These are phyloP conservation scores for Zygosaccharomyces pseudobailii DNA, from an alignment of 1,139 yeast genomes.

Conservation along the genomic window DNA sequence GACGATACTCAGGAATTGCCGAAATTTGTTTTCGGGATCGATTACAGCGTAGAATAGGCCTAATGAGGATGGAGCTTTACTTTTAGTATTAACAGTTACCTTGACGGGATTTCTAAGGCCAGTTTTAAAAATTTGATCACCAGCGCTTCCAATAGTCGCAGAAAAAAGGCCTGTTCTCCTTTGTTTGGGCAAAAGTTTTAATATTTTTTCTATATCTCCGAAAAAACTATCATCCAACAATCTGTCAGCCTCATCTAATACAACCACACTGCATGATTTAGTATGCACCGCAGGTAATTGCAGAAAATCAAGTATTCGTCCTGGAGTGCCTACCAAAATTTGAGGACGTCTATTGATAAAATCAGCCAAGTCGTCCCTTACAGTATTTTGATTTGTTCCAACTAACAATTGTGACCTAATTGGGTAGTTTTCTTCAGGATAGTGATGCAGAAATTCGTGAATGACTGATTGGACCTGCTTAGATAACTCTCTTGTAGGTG, in stretches of 20 bases:
- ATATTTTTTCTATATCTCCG: conserved; percentile 59
- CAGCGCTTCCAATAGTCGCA: conserved; percentile 84
- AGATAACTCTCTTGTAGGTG: conserved; percentile 93
- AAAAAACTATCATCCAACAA: conserved; percentile 76
- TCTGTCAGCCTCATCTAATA: conserved; percentile 91
- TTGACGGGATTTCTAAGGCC: conserved; percentile 93
- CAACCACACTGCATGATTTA: conserved; percentile 61
- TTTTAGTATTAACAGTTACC: conserved; percentile 60
- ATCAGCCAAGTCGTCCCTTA: conserved; percentile 66
- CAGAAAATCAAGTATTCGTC: conserved; percentile 75
- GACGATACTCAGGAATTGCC: conserved; percentile 52
- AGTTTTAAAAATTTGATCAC: conserved; percentile 59
- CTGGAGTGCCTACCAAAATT: conserved; percentile 88
- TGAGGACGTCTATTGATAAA: conserved; percentile 59
- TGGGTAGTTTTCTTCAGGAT: conserved; percentile 44
- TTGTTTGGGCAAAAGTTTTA: conserved; percentile 74
- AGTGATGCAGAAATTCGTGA: conserved; percentile 51
- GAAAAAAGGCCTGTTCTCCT: conserved; percentile 90
- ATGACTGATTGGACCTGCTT: conserved; percentile 73
- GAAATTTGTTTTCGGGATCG: conserved; percentile 56
- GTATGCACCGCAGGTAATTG: conserved; percentile 46
- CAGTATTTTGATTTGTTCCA: conserved; percentile 59
- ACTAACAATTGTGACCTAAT: conserved; percentile 69
- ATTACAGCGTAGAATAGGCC: conserved; percentile 58
- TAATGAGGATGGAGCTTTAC: conserved; percentile 56